A percentile compares a stretch with the other conserved stretches of the same genome.
Conservation (phyloP, 2,329 filamentous ascomycete genomes). For the Fusarium burgessii region DNA sequence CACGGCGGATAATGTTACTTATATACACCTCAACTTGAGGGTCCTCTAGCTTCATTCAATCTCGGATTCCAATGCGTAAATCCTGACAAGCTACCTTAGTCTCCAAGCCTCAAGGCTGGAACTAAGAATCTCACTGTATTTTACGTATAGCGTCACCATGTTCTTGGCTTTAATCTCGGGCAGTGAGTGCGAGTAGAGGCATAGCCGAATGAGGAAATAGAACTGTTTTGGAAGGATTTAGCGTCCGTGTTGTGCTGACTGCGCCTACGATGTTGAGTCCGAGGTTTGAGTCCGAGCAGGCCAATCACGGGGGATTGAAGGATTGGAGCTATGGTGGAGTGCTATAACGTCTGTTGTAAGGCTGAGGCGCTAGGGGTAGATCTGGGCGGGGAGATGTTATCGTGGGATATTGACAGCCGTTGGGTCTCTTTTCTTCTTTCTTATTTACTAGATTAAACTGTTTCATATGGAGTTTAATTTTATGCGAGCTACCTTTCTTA, state of each 20-base stretch:
- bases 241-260: not conserved
- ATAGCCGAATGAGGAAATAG: not conserved
- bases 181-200: constrained; percentile 18
- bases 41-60: not conserved
- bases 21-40: constrained; percentile 31
- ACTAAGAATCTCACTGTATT: not conserved
- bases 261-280: constrained; percentile 19
- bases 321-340: not conserved
- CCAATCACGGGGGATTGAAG: constrained; percentile 25
- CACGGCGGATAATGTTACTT: not conserved
- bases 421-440: not conserved
- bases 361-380: constrained; percentile 8
- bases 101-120: constrained; percentile 3
- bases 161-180: constrained; percentile 32
- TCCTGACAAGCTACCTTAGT: not conserved
- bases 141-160: not conserved
- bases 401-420: not conserved
- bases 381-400: not conserved
- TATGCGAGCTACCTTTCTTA: too few relatives aligned
- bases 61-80: not conserved
- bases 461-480: not conserved
- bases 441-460: accelerated
- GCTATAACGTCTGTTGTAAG: not conserved
- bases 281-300: constrained; percentile 35
- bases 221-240: constrained; percentile 4